Evolutionary conservation across 805 yeast species (phyloP), one percentile per base, ranked within the genome.

Genomic region (Helenozyma baotianmanensis): DNA sequence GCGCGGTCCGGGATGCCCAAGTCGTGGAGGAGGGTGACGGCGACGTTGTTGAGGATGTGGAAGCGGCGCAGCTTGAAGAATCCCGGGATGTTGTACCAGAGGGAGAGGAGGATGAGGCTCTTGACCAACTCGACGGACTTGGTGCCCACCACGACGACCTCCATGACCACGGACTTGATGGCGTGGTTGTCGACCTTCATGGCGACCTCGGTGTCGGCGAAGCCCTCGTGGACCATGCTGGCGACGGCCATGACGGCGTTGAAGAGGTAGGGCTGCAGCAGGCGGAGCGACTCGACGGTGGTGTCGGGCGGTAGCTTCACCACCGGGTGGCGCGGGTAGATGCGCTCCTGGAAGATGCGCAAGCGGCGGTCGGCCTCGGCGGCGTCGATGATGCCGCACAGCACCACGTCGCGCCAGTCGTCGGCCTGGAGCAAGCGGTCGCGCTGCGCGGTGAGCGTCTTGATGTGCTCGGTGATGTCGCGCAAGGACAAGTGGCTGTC

Each of bases 61-160:
- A 80, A 79, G 29, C 94, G 74, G 36, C 94, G 75, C 46, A 82
- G 83, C 42, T 79, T 83, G 43, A 84, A 83, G 45, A 84, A 64
- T 55, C 86, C 96, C 0, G 95, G 84, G 4, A 85, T 74, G 43
- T 82, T 84, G 52, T 86, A 87, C 95, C 95, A 88, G 18, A 80
- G 56, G 16, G 82, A 72, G 32, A 82, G 62, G 5, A 84, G 48
- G 13, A 82, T 51, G 30, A 83, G 60, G 13, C 80, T 62, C 52
- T 80, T 79, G 24, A 87, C 60, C 23, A 85, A 56, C 52, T 85
- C 89, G 12, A 78, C 57, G 6, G 79, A 70, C 58, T 85, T 88
- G 35, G 75, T 69, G 13, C 96, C 95, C 16, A 73, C 64, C 7
- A 81, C 68, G 57, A 87, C 57, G 9, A 81, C 70, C 48, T 86